A percentile compares a stretch with the other conserved stretches of the same genome.
These are phyloP conservation scores for Lentinula novae-zelandiae DNA, from an alignment of 1,284 basidiomycete species.

Conservation along the genomic window DNA sequence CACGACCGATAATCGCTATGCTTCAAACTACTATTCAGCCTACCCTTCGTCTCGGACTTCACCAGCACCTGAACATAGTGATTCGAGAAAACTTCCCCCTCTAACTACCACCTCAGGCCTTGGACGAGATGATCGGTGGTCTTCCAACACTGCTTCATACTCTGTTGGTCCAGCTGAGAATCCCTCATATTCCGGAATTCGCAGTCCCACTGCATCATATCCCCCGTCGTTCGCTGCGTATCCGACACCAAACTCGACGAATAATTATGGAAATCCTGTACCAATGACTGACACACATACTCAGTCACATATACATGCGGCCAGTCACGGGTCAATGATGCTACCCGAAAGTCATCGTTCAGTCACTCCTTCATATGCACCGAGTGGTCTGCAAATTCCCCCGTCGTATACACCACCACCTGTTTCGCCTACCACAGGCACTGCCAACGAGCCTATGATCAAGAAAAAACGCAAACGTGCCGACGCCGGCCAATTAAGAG, in stretches of 20 bases:
- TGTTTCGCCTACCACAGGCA: constrained; percentile 26
- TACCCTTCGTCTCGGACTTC: constrained; percentile 44
- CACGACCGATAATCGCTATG: constrained; percentile 53
- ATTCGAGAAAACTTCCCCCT: constrained; percentile 45
- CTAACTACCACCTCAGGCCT: constrained; percentile 31
- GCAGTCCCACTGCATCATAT: constrained; percentile 11
- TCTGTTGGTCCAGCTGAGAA: constrained; percentile 36
- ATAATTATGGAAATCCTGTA: constrained; percentile 33
- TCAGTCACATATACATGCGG: not conserved
- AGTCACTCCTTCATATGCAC: constrained; percentile 25
- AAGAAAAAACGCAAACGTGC: constrained; percentile 87
- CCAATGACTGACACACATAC: constrained; percentile 13
- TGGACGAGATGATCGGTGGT: constrained; percentile 42
- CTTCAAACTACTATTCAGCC: constrained; percentile 39
- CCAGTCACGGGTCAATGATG: constrained; percentile 5
- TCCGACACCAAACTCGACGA: constrained; percentile 17
- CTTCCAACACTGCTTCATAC: constrained; percentile 18
- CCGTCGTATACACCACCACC: constrained; percentile 27
- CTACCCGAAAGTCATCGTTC: constrained; percentile 29
- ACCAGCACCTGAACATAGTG: constrained; percentile 37
- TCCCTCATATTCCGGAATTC: constrained; percentile 36
- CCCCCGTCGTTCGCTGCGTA: constrained; percentile 35
- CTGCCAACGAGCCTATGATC: constrained; percentile 57
- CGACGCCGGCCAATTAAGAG: constrained; percentile 72
- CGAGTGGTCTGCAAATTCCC: constrained; percentile 27